Base-by-base conservation (phyloP, 441 rosid species). In the Dalechampia spathulata region DNA sequence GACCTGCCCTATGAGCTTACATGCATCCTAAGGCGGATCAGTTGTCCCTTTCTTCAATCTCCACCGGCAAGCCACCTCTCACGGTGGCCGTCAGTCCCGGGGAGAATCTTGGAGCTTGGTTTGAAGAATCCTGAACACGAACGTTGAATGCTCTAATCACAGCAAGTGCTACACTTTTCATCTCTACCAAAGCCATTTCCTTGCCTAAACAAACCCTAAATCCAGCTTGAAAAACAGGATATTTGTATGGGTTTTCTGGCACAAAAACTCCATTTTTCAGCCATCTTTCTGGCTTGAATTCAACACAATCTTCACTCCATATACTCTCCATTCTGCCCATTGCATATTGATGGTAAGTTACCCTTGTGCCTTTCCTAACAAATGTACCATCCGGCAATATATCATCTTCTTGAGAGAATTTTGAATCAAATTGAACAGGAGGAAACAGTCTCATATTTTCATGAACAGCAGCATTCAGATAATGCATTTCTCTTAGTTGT, bases 81-180 rank as follows among this genome's bases (percentile, higher is more conserved):
- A 89, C 72, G 40, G 83, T 83, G 28, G 96, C 87, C 0, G 96
- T 86, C 11, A 89, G 81, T 12, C 96, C 95, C 1, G 96, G 83
- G 0, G 72, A 60, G 34, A 86, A 89, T 65, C 65, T 73, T 0
- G 73, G 82, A 0, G 19, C 51, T 13, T 72, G 68, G 23, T 41
- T 22, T 2, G 73, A 53, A n/a, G n/a, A n/a, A 40, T 65, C 60
- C 36, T 11, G 27, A 34, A 57, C 63, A 44, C 60, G 42, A 19
- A 64, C 21, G 0, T 49, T 45, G 23, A 60, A 72, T 7, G 34
- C 52, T 22, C 64, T 55, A 25, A 77, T 58, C 22, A 78, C 50
- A 0, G 78, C 72, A 7, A 66, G 60, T 9, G 71, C 79, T 19
- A 75, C 72, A 23, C 56, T 63, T 49, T 72, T 70, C 71, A 77